Percentiles rank a stretch among this genome's conserved stretches.
Evolutionary conservation across 1,139 yeast genomes (phyloP).

Genomic region (Magnusiomyces tetraspermus): DNA sequence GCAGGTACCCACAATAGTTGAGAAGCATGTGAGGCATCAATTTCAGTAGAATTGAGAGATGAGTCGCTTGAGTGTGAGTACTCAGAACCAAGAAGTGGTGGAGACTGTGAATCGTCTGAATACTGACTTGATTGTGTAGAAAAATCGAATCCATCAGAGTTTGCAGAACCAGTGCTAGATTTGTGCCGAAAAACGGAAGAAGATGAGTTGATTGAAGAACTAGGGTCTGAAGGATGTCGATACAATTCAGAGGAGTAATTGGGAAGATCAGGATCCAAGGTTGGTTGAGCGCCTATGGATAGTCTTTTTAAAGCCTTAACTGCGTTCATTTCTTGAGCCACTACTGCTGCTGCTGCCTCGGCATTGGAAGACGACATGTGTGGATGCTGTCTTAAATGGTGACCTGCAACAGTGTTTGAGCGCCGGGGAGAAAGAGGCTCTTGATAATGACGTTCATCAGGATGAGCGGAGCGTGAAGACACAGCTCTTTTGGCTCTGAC

Average conservation of each 20-base stretch:
- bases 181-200: background rate
- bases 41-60: slow-evolving; percentile 1
- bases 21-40: slow-evolving; percentile 26
- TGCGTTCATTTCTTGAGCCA: slow-evolving; percentile 42
- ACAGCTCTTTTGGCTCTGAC: background rate
- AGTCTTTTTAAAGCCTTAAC: slow-evolving; percentile 41
- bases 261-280: slow-evolving; percentile 42
- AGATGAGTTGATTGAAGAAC: slow-evolving; percentile 6
- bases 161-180: background rate
- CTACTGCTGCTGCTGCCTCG: slow-evolving; percentile 33
- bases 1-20: slow-evolving; percentile 85
- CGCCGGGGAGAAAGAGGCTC: background rate
- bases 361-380: slow-evolving; percentile 15
- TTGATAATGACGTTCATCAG: background rate
- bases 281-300: slow-evolving; percentile 37
- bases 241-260: slow-evolving; percentile 12
- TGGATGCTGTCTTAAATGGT: background rate
- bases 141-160: slow-evolving; percentile 8
- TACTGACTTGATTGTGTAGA: slow-evolving; percentile 6
- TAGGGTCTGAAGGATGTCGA: slow-evolving; percentile 2
- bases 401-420: background rate
- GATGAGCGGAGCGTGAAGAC: background rate
- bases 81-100: background rate
- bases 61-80: background rate
- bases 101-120: background rate